These are phyloP conservation scores for Acacia confusa DNA, from an alignment of 306 rosid species.

Conservation along the genomic window DNA sequence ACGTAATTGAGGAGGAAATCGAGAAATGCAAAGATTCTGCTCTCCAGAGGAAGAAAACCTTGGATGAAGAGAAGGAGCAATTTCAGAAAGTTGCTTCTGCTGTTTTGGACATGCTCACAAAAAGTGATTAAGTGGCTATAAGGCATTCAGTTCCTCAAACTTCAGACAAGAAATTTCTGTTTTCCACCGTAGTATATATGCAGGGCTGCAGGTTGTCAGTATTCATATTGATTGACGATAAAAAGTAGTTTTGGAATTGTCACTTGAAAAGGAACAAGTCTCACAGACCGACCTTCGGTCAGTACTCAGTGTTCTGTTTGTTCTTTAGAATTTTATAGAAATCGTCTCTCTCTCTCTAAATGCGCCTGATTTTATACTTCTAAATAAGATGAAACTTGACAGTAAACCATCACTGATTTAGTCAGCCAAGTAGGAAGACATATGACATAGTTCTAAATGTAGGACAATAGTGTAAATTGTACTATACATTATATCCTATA, in stretches of 20 bases:
- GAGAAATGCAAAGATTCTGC: conserved; percentile 52
- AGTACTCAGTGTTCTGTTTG: neutral
- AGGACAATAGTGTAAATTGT: too few relatives aligned
- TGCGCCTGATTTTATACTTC: conserved; percentile 40
- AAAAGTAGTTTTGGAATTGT: neutral
- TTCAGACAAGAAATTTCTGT: neutral
- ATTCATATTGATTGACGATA: neutral
- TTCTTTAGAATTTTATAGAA: conserved; percentile 39
- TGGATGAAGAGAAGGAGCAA: conserved; percentile 56
- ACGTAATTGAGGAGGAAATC: conserved; percentile 44
- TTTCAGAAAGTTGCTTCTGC: conserved; percentile 61
- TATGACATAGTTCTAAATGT: too few relatives aligned
- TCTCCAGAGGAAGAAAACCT: conserved; percentile 47
- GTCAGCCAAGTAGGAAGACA: neutral
- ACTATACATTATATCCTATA: too few relatives aligned
- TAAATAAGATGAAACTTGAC: neutral
- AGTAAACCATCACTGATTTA: neutral
- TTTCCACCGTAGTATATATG: neutral
- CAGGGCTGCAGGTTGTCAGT: neutral
- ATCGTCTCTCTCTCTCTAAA: conserved; percentile 30
- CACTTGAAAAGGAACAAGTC: neutral
- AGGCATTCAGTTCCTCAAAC: conserved; percentile 4
- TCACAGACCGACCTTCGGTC: neutral
- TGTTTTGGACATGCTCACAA: conserved; percentile 52
- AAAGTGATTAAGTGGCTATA: conserved; percentile 31